phyloP scores from a whole-genome alignment of 441 rosid species.

The Eruca vesicaria region DNA sequence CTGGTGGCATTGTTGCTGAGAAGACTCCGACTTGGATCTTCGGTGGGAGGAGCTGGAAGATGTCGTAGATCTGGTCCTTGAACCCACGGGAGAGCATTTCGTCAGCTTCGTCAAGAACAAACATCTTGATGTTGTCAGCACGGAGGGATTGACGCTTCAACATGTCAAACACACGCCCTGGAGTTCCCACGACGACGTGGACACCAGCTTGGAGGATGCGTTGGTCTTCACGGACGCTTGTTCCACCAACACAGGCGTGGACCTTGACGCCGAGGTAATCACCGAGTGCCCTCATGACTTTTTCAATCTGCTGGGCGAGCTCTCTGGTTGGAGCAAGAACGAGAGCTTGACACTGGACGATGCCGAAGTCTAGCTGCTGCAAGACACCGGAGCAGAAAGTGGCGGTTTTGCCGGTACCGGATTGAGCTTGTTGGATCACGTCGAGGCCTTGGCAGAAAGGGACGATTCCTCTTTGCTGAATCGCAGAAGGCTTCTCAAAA shows the following conservation, averaged over 20 bases:
- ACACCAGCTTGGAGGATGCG: constrained; percentile 42
- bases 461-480: constrained; percentile 45
- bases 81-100: constrained; percentile 44
- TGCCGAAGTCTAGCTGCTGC: constrained; percentile 37
- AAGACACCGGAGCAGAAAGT: constrained; percentile 44
- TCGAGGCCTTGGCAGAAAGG: constrained; percentile 42
- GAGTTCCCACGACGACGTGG: constrained; percentile 44
- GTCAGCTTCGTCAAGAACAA: constrained; percentile 46
- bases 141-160: constrained; percentile 40
- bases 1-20: constrained; percentile 86
- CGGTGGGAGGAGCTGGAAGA: constrained; percentile 69
- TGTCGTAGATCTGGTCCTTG: constrained; percentile 62
- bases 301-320: constrained; percentile 46
- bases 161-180: constrained; percentile 45
- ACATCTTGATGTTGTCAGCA: constrained; percentile 43
- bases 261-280: constrained; percentile 46
- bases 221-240: constrained; percentile 46
- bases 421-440: constrained; percentile 44
- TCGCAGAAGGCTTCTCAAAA: constrained; percentile 44
- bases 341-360: constrained; percentile 43
- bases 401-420: no score
- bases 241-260: constrained; percentile 48
- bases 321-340: constrained; percentile 43
- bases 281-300: constrained; percentile 44
- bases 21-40: constrained; percentile 72